A percentile compares a stretch with the other conserved stretches of the same genome.
These are phyloP conservation scores for Mimosa pudica DNA, from an alignment of 306 rosid genomes.

Conservation along the genomic window DNA sequence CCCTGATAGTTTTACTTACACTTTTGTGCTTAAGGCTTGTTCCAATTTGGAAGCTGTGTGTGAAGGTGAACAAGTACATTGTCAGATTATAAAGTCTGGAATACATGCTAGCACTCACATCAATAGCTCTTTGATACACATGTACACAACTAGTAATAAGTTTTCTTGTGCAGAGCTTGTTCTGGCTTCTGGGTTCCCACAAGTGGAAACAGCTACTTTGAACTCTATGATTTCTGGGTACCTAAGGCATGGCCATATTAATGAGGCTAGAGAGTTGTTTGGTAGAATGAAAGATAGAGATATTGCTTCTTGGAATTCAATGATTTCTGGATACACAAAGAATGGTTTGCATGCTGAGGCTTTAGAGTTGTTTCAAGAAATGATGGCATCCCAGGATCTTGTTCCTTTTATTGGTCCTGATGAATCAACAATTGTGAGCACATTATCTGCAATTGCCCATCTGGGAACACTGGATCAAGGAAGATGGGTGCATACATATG, in stretches of 20 bases:
- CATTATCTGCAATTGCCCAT: constrained; percentile 50
- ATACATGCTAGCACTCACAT: constrained; percentile 37
- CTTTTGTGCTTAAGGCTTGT: constrained; percentile 56
- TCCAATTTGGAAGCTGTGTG: constrained; percentile 43
- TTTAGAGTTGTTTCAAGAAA: constrained; percentile 36
- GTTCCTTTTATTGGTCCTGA: constrained; percentile 32
- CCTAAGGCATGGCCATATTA: constrained; percentile 41
- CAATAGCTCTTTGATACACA: constrained; percentile 48
- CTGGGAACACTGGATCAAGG: constrained; percentile 54
- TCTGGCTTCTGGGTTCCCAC: constrained; percentile 28
- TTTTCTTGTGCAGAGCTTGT: constrained; percentile 47
- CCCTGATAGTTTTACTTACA: constrained; percentile 52
- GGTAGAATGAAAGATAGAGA: constrained; percentile 44
- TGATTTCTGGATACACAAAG: constrained; percentile 46
- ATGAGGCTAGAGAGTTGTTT: constrained; percentile 43
- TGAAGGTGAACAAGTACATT: constrained; percentile 55
- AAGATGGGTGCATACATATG: constrained; percentile 42
- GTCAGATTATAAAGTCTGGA: constrained; percentile 50
- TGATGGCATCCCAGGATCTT: constrained; percentile 37
- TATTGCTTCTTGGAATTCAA: constrained; percentile 59
- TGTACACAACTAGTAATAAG: constrained; percentile 42
- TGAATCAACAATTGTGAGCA: constrained; percentile 55
- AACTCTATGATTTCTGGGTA: constrained; percentile 56
- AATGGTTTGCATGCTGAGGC: constrained; percentile 45
- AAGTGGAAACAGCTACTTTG: constrained; percentile 38